Base-by-base conservation (phyloP, 2,329 filamentous ascomycete genomes). In the Emmonsia crescens region DNA sequence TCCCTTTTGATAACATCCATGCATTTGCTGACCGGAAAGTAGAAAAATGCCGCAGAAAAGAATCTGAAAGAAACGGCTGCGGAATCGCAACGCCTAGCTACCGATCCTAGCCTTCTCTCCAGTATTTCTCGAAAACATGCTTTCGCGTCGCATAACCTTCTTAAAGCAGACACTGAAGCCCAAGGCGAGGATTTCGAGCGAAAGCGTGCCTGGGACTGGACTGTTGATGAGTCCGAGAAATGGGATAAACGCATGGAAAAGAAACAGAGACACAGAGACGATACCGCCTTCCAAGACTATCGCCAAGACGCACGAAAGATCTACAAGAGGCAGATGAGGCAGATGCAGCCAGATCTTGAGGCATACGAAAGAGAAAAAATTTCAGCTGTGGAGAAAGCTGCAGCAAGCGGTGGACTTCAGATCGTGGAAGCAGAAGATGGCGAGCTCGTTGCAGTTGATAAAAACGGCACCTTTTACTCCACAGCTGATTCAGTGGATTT, bases 171-270 rank as follows among this genome's bases (percentile, higher is more conserved):
- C 69, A 87, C 91, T 1, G 89, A 92, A 73, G 90, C 89, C 21
- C 80, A 82, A 0, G 91, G 91, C 40, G 91, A 89, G 61, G 94
- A 97, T 74, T 99, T 97, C 71, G 94, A 99, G 80, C 89, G 94
- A 67, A 96, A 97, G 77, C 87, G 94, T 48, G 94, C 94, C 1
- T 99, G 94, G 94, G 94, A 97, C 78, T 99, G 94, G 89, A 99
- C 94, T 0, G 80, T 93, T 6, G 94, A 99, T 66, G 94, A 99
- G 77, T 89, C 86, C 68, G 94, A 96, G 77, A 85, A 83, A 67
- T 99, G 94, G 94, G 94, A 99, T 75, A 88, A 87, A 77, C 87
- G 92, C 38, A 79, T 95, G 74, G 89, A 88, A 70, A 96, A 96
- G 82, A 95, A 91, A 78, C 84, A 85, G 62, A 83, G 84, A 21